phyloP scores from a whole-genome alignment of 768 basidiomycete genomes.

The Xerocomellus dryophilus region DNA sequence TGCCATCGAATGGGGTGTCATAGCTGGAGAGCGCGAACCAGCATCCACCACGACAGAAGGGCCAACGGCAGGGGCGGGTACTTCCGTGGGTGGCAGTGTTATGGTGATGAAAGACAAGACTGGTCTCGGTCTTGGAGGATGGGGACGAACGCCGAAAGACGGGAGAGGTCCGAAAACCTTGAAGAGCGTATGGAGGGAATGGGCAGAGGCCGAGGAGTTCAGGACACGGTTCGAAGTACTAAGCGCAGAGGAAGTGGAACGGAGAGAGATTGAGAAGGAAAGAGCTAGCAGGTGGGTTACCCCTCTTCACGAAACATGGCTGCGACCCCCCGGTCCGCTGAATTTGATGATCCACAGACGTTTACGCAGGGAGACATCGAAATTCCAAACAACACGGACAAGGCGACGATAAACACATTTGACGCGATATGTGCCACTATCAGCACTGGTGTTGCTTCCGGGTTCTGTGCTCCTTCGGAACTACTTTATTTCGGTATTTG shows the following conservation, averaged over 20 bases:
- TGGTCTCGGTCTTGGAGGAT: constrained; percentile 70
- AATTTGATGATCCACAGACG: constrained; percentile 39
- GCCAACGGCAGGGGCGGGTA: constrained; percentile 2
- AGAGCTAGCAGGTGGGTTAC: constrained; percentile 61
- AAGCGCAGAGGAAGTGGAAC: constrained; percentile 87
- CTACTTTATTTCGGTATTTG: constrained; percentile 28
- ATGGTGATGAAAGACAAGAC: constrained; percentile 77
- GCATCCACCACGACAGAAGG: constrained; percentile 19
- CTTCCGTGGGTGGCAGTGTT: constrained; percentile 34
- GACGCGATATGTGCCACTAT: constrained; percentile 1
- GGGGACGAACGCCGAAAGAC: constrained; percentile 74
- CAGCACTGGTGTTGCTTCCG: constrained; percentile 4
- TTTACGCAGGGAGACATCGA: constrained; percentile 62
- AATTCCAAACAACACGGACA: constrained; percentile 52
- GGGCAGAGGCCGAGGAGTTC: constrained; percentile 90
- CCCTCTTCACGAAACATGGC: background rate
- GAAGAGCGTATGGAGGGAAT: constrained; percentile 92
- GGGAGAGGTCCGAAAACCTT: constrained; percentile 79
- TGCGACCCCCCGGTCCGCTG: background rate
- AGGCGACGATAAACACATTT: constrained; percentile 33
- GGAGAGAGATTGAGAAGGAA: constrained; percentile 84
- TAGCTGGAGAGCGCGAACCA: constrained; percentile 53
- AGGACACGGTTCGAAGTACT: constrained; percentile 84
- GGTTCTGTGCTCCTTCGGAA: constrained; percentile 6
- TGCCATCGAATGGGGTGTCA: constrained; percentile 89